Evolutionary conservation across 129 eudicot species (phyloP).

Genomic region (Saposhnikovia divaricata): DNA sequence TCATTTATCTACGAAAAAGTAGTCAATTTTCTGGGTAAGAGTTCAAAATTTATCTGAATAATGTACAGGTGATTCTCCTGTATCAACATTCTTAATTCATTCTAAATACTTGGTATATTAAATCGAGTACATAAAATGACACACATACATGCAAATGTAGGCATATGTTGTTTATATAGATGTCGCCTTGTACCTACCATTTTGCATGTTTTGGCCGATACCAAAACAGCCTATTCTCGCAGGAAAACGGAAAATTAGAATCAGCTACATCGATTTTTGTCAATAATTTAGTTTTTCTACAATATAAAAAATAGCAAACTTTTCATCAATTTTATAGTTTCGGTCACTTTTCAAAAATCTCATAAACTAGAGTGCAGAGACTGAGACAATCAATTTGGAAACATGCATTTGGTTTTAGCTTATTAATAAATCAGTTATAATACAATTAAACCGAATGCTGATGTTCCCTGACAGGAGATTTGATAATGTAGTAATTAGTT

Average conservation of each 20-base stretch:
- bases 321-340: background rate
- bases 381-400: background rate
- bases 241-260: background rate
- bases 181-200: background rate
- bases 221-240: background rate
- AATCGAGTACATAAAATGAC: background rate
- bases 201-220: background rate
- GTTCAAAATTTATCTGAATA: background rate
- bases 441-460: background rate
- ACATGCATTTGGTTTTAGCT: slow-evolving; percentile 3
- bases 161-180: background rate
- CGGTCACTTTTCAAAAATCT: background rate
- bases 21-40: no score
- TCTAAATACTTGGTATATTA: background rate
- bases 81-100: background rate
- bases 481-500: background rate
- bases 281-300: no score
- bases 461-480: background rate
- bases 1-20: no score
- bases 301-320: no score
- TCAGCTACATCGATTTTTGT: background rate
- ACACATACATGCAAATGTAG: background rate
- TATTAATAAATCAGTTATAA: background rate
- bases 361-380: background rate
- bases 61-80: background rate